Base-by-base conservation (phyloP, 257 asterid genomes). In the Nicotiana tomentosiformis region DNA sequence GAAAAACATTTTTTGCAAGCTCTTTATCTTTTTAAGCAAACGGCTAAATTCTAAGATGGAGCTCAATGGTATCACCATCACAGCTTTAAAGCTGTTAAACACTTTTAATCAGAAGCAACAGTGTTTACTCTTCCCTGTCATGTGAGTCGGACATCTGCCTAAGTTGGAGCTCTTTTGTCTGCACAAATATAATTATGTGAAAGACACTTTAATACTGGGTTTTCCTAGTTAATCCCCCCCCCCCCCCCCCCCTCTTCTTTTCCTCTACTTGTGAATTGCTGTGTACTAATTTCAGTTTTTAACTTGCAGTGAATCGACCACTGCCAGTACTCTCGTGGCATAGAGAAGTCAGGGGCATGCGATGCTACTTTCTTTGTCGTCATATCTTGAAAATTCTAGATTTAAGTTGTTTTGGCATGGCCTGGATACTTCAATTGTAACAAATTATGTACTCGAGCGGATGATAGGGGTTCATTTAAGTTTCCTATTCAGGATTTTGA, bases 301-400 rank as follows among this genome's bases (percentile, higher is more conserved):
- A 29, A 9, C 76, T 68, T 84, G 88, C 93, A 91, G 94, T 14
- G 94, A 91, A 58, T 91, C 94, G 5, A 91, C 93, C 79, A 91
- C 94, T 39, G 94, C 93, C 86, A 91, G 93, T 87, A 91, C 94
- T 16, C 92, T 91, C 10, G 94, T 91, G 87, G 92, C 93, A 18
- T 91, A 74, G 77, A 78, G 82, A 72, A 46, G 46, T 81, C 2
- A 14, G 26, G 8, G 20, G 64, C 26, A 51, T 15, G 29, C 4
- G 1, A 12, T 74, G 35, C 60, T 46, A 12, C 78, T 23, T 72
- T 5, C 77, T 43, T 23, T 7, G 79, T 32, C 62, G 43, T 74
- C 46, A 26, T 49, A 72, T 46, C 26, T 51, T 51, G 15, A 20
- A 49, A 26, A 23, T 51, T 76, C 43, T 51, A 7, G 10, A 76